Base-by-base conservation (phyloP, 768 basidiomycete species). In the Lentinula sp. region DNA sequence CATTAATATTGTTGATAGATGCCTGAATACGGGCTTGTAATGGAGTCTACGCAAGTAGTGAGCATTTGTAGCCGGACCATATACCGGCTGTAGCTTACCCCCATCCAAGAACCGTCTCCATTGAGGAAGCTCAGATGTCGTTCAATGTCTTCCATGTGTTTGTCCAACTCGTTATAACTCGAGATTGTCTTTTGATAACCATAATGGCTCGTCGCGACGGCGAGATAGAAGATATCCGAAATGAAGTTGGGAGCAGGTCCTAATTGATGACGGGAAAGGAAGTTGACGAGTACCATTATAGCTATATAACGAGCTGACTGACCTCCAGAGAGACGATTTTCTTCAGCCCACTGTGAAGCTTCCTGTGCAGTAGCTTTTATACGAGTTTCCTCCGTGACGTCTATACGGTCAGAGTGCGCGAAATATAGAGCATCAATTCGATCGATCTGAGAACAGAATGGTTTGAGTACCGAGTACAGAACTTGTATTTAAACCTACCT, bases 301-400 rank as follows among this genome's bases (percentile, higher is more conserved):
- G 28, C 18, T 18, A 15, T 7, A 8, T 39, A 59, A 18, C 13
- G 45, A 32, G 61, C 9, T 13, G 36, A 55, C 63, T 33, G 62
- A 85, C 87, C 83, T 54, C 71, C 72, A 46, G 78, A 65, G 15
- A 74, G 68, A 63, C 73, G 73, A 57, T 85, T 79, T 55, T 78
- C 73, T 46, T 82, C 76, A 49, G 77, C 84, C 87, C 92, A 97
- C 60, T 81, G 76, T 20, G 82, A 77, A 1, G 90, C 92, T 66
- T 98, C 95, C 60, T 93, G 90, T 64, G 86, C 89, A 0, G 93
- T 93, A 0, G 94, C 94, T 66, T 93, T 94, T 65, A 99, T 90
- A 55, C 95, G 87, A 0, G 97, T 99, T 70, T 97, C 93, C 13
- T 98, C 96, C 33, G 75, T 84, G 23, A 96, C 73, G 65, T 91